Conservation (phyloP, 768 basidiomycete genomes). For the Mycena floridula region DNA sequence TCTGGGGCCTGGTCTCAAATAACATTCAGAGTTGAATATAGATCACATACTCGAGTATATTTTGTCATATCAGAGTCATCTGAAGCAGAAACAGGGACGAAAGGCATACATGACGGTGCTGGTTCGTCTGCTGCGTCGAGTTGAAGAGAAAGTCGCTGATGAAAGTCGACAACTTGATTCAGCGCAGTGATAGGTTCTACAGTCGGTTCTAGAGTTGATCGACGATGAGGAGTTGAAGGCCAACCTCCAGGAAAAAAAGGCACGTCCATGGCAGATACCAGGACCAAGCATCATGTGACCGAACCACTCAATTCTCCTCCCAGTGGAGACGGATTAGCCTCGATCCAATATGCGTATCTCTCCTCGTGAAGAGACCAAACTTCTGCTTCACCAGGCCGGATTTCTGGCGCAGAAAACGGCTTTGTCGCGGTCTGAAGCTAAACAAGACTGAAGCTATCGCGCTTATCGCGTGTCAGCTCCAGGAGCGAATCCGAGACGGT, state of each 20-base stretch:
- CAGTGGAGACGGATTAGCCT: too few species aligned
- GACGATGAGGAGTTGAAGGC: slow-evolving; percentile 24
- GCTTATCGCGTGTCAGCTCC: slow-evolving; percentile 86
- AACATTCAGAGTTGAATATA: too few species aligned
- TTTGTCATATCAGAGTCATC: slow-evolving; percentile 19
- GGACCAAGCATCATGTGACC: too few species aligned
- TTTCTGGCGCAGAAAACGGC: slow-evolving; percentile 85
- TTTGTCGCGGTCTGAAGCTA: slow-evolving; percentile 86
- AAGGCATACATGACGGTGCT: too few species aligned
- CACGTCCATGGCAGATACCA: too few species aligned
- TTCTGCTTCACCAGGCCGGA: slow-evolving; percentile 80
- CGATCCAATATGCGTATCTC: slow-evolving; percentile 55
- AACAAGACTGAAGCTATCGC: slow-evolving; percentile 87
- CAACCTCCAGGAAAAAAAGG: slow-evolving; percentile 38
- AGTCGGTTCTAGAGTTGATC: slow-evolving; percentile 5
- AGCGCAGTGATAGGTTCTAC: slow-evolving; percentile 8
- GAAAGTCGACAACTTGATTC: slow-evolving; percentile 22
- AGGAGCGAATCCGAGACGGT: slow-evolving; percentile 95
- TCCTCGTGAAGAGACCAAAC: slow-evolving; percentile 71
- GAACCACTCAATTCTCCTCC: too few species aligned
- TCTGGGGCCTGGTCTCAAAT: too few species aligned
- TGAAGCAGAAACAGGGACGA: too few species aligned
- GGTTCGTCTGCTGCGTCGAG: neutral
- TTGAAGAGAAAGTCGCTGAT: slow-evolving; percentile 17
- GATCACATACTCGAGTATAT: slow-evolving; percentile 9